Evolutionary conservation across 1,139 yeast species (phyloP).

Genomic region (Suhomyces taliae): DNA sequence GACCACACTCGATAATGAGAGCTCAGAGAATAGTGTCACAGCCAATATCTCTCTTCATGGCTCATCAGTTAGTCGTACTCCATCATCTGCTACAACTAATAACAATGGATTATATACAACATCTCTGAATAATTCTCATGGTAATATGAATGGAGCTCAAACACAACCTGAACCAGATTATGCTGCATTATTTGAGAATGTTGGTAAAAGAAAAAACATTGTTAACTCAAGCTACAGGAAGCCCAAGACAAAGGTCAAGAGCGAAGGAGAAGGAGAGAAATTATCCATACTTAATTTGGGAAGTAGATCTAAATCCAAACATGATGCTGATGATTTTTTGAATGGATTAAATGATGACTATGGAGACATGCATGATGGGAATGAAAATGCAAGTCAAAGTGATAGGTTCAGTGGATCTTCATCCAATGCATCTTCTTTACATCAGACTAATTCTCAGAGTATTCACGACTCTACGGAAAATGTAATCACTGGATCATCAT

Average conservation of each 20-base stretch:
- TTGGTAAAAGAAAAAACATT: conserved; percentile 42
- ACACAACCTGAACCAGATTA: conserved; percentile 38
- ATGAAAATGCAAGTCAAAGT: conserved; percentile 14
- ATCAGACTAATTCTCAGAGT: neutral
- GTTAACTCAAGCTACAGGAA: conserved; percentile 27
- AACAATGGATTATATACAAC: conserved; percentile 11
- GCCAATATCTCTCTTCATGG: conserved; percentile 16
- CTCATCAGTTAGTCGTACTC: conserved; percentile 25
- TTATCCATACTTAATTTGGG: conserved; percentile 7
- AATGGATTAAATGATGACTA: neutral
- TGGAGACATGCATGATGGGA: neutral
- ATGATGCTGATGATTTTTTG: conserved; percentile 1
- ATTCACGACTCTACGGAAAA: neutral
- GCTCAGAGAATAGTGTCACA: conserved; percentile 15
- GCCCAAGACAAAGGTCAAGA: conserved; percentile 20
- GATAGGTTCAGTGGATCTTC: conserved; percentile 18
- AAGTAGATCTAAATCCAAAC: conserved; percentile 4
- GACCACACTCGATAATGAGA: conserved; percentile 13
- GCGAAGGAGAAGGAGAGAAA: conserved; percentile 9
- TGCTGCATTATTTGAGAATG: conserved; percentile 47
- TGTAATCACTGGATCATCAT: conserved; percentile 12
- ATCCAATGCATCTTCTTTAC: conserved; percentile 19
- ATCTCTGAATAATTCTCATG: conserved; percentile 16
- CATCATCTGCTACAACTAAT: conserved; percentile 22
- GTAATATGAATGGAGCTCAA: conserved; percentile 3